Percentiles rank a stretch among this genome's conserved stretches.
Evolutionary conservation across 257 asterid species (phyloP).

Genomic region (Scutellaria barbata): DNA sequence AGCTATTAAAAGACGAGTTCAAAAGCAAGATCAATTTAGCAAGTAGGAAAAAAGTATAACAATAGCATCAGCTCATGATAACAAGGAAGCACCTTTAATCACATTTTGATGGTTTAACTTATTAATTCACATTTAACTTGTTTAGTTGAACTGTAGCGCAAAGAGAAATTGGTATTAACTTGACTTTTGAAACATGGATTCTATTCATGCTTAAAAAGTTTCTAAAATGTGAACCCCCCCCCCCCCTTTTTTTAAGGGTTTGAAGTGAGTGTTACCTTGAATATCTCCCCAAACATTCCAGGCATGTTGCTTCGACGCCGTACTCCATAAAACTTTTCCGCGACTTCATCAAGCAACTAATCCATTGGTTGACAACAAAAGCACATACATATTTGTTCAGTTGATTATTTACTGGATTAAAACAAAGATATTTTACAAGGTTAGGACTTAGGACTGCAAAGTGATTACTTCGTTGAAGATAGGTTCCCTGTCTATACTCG

Average conservation of each 20-base stretch:
- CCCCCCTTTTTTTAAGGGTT: too few relatives aligned
- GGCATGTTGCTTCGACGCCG: conserved; percentile 75
- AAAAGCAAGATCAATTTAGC: not conserved
- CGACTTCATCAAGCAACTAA: conserved; percentile 87
- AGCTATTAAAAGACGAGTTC: not conserved
- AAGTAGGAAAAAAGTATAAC: not conserved
- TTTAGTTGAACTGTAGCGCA: too few relatives aligned
- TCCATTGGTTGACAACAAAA: conserved; percentile 36
- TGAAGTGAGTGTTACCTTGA: conserved; percentile 56
- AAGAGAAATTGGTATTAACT: not conserved
- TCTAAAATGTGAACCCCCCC: too few relatives aligned
- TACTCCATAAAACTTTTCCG: conserved; percentile 83
- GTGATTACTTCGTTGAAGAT: conserved; percentile 67
- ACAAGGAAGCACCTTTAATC: too few relatives aligned
- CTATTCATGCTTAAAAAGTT: not conserved
- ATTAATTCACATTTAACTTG: too few relatives aligned
- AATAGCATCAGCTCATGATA: not conserved
- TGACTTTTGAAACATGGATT: not conserved
- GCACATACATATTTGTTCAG: conserved; percentile 23
- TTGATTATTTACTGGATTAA: not conserved
- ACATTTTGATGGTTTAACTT: too few relatives aligned
- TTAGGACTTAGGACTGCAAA: conserved; percentile 23
- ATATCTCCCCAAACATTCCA: conserved; percentile 93
- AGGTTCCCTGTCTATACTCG: conserved; percentile 73
- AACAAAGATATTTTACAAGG: not conserved